Percentiles rank a stretch among this genome's conserved stretches.
phyloP scores from a whole-genome alignment of 2,329 filamentous ascomycete species.

The Fusarium xylarioides region DNA sequence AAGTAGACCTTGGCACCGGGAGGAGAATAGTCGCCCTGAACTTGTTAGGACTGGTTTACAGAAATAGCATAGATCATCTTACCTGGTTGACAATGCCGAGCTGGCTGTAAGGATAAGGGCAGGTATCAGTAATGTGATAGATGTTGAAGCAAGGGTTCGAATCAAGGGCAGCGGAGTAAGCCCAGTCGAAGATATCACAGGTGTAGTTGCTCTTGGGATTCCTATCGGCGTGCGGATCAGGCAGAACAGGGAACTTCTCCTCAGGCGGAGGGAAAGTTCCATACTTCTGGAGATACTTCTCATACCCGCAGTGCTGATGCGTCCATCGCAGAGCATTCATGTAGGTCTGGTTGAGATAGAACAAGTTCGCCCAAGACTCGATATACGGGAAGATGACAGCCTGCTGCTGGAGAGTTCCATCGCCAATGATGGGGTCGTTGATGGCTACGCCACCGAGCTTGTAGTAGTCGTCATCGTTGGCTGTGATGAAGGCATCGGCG shows the following conservation, averaged over 20 bases:
- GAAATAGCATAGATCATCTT: accelerated
- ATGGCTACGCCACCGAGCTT: slow-evolving; percentile 75
- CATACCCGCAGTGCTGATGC: slow-evolving; percentile 69
- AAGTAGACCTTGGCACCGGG: slow-evolving; percentile 72
- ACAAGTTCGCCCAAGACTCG: slow-evolving; percentile 67
- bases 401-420: slow-evolving; percentile 54
- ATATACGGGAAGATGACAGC: slow-evolving; percentile 66
- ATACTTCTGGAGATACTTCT: slow-evolving; percentile 66
- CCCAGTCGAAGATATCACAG: slow-evolving; percentile 68
- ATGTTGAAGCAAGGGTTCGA: slow-evolving; percentile 83
- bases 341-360: slow-evolving; percentile 71
- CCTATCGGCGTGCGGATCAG: slow-evolving; percentile 45
- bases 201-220: slow-evolving; percentile 46
- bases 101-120: slow-evolving; percentile 74
- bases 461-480: slow-evolving; percentile 71
- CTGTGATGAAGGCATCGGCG: slow-evolving; percentile 75
- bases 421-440: slow-evolving; percentile 74
- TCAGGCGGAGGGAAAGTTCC: slow-evolving; percentile 73
- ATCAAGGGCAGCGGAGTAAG: slow-evolving; percentile 61
- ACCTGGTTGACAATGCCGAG: slow-evolving; percentile 71
- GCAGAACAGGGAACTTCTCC: slow-evolving; percentile 62
- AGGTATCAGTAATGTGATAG: slow-evolving; percentile 77
- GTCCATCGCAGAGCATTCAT: slow-evolving; percentile 60
- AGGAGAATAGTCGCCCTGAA: slow-evolving; percentile 66
- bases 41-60: accelerated